Base-by-base conservation (phyloP, 768 basidiomycete species). In the Rhodocollybia butyracea region DNA sequence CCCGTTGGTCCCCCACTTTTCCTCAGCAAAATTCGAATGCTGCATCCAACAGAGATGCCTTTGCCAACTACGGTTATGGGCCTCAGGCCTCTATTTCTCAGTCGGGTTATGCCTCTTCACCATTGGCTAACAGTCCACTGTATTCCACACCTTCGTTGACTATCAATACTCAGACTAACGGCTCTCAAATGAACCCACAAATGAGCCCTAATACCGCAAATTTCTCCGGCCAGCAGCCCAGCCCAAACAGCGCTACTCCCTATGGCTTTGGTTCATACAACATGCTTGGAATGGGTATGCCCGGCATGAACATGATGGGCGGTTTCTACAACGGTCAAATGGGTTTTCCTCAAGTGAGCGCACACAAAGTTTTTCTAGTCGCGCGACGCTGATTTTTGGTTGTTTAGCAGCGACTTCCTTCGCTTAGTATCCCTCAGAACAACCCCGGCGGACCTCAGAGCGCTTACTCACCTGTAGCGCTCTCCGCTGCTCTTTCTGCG, bases 31-130 rank as follows among this genome's bases (percentile, higher is more conserved):
- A 66, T 54, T 54, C 69, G 17, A 66, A 66, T 54, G 67, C 58
- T 55, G 65, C 64, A 63, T 74, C 78, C 52, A 69, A 78, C 55
- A 81, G 84, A 46, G 86, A 90, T 67, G 81, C 84, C 22, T 92
- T 89, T 66, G 88, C 89, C 57, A 92, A 91, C 77, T 92, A 92
- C 63, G 91, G 91, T 59, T 93, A 92, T 64, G 89, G 89, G 21
- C 84, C 87, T 17, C 84, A 88, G 62, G 85, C 86, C 30, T 81
- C 72, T 68, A 81, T 84, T 58, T 68, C 77, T 50, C 86, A 86
- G 61, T 73, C 75, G 40, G 75, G 75, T 19, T 85, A 79, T 68
- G 76, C 64, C 63, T 75, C 70, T 66, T 79, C 78, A 27, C 73
- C 78, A 40, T 70, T 79, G 12, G 61, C 75, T 61, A 74, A 73